Evolutionary conservation across 2,329 filamentous ascomycete species (phyloP), one percentile per base, ranked within the genome.

Genomic region (Aaosphaeria pasadenensis): DNA sequence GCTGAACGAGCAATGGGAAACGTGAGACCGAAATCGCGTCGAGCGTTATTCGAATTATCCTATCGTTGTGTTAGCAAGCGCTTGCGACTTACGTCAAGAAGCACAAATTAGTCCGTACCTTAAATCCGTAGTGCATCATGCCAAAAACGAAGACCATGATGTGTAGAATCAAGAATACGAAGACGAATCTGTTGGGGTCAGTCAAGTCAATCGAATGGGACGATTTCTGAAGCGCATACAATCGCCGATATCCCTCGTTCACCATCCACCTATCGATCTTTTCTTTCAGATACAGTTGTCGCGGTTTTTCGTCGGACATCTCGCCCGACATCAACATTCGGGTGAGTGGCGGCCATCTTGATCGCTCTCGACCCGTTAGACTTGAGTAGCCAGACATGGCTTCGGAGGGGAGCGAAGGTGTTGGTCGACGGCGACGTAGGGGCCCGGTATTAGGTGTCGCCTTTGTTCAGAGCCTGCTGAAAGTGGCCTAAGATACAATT

Each of bases 191-290:
- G 36, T 6, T 30, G 39, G 29, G n/a, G 57, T 73, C 65, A 72
- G 65, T 50, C 42, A 45, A 33, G 40, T 29, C 33, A 17, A 30
- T n/a, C 11, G 32, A 9, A 6, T 9, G 29, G 7, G 24, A 30
- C 4, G 9, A 29, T 38, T 9, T 7, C 9, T 80, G 33, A 36
- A 36, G n/a, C 7, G 33, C 86, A 48, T 77, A 90, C 83, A 92
- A 79, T 82, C 87, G 79, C 66, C 87, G 80, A 68, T 90, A 91
- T 51, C 89, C 89, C 67, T 92, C 89, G 67, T 92, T 92, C 52
- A 92, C 86, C 88, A 94, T 91, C 89, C 89, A 94, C 56, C 85
- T 78, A 69, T 91, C 86, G 64, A 92, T 87, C 66, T 82, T 87
- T 69, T 92, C 87, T 63, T 82, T 80, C 53, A 81, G 71, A 28